phyloP scores from a whole-genome alignment of 352 stramenopile species.

The Aphanomyces stellatus region DNA sequence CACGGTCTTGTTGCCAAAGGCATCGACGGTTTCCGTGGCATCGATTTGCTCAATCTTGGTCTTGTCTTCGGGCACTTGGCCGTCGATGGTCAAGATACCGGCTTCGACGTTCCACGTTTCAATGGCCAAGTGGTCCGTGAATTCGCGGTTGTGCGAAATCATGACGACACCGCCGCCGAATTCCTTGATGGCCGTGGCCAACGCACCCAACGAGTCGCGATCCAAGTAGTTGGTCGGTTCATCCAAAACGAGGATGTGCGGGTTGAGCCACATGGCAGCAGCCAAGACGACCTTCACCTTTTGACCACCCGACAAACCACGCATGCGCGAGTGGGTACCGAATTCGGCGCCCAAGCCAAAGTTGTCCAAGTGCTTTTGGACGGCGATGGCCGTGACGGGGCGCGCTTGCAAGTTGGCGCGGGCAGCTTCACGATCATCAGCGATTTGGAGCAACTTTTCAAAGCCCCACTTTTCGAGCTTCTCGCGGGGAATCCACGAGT shows the following conservation, averaged over 20 bases:
- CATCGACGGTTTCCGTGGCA: slow-evolving; percentile 68
- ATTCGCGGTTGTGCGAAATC: slow-evolving; percentile 97
- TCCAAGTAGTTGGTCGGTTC: slow-evolving; percentile 96
- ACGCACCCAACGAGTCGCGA: slow-evolving; percentile 93
- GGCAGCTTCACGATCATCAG: slow-evolving; percentile 91
- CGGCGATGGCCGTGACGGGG: slow-evolving; percentile 90
- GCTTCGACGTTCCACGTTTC: slow-evolving; percentile 93
- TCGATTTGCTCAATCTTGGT: slow-evolving; percentile 89
- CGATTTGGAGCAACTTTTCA: slow-evolving; percentile 95
- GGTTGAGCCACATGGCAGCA: slow-evolving; percentile 95
- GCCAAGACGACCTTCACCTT: slow-evolving; percentile 98
- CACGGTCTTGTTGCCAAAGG: slow-evolving; percentile 80
- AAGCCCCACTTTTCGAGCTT: slow-evolving; percentile 97
- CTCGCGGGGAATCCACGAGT: slow-evolving; percentile 91
- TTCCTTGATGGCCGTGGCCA: slow-evolving; percentile 93
- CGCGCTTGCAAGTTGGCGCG: slow-evolving; percentile 88
- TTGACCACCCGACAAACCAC: slow-evolving; percentile 95
- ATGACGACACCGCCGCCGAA: slow-evolving; percentile 97
- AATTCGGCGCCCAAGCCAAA: slow-evolving; percentile 96
- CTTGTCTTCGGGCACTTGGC: slow-evolving; percentile 78
- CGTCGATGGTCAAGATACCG: slow-evolving; percentile 80
- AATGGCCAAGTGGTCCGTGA: slow-evolving; percentile 89
- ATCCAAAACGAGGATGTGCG: slow-evolving; percentile 92
- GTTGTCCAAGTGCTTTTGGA: slow-evolving; percentile 96
- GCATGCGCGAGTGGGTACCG: slow-evolving; percentile 97